Percentiles rank a stretch among this genome's conserved stretches.
These are phyloP conservation scores for Pyricularia sp. DNA, from an alignment of 2,329 filamentous ascomycete genomes.

Conservation along the genomic window DNA sequence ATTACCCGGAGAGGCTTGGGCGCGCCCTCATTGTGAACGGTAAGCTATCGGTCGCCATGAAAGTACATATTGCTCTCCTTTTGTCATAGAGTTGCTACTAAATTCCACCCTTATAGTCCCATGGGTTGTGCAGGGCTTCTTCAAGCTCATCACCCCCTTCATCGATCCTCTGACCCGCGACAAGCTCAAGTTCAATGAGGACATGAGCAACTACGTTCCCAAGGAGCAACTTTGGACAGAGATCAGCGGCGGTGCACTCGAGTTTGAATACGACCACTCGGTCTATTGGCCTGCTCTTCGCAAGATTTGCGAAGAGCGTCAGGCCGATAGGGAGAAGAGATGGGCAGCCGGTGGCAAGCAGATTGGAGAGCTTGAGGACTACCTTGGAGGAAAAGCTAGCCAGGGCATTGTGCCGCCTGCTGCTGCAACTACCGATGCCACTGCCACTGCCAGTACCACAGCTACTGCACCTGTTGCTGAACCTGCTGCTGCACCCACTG, in stretches of 20 bases:
- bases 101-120: slow-evolving; percentile 45
- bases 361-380: slow-evolving; percentile 78
- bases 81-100: not conserved
- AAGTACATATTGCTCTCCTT: slow-evolving; percentile 6
- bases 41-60: slow-evolving; percentile 25
- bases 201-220: slow-evolving; percentile 71
- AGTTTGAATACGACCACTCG: slow-evolving; percentile 84
- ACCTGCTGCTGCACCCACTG: not conserved
- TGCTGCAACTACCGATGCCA: not conserved
- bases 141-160: slow-evolving; percentile 90
- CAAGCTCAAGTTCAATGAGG: slow-evolving; percentile 97
- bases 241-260: slow-evolving; percentile 55
- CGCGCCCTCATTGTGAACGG: slow-evolving; percentile 80
- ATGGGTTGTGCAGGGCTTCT: slow-evolving; percentile 85
- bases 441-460: not conserved
- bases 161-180: slow-evolving; percentile 88
- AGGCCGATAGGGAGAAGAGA: slow-evolving; percentile 47
- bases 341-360: slow-evolving; percentile 72
- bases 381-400: slow-evolving; percentile 54
- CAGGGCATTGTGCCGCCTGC: slow-evolving; percentile 7
- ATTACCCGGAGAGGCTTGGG: slow-evolving; percentile 88
- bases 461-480: not conserved
- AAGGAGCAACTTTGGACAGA: slow-evolving; percentile 68
- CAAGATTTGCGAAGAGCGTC: slow-evolving; percentile 53
- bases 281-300: slow-evolving; percentile 81